phyloP scores from a whole-genome alignment of 2,329 filamentous ascomycete species.

The Endoconidiophora polonica region DNA sequence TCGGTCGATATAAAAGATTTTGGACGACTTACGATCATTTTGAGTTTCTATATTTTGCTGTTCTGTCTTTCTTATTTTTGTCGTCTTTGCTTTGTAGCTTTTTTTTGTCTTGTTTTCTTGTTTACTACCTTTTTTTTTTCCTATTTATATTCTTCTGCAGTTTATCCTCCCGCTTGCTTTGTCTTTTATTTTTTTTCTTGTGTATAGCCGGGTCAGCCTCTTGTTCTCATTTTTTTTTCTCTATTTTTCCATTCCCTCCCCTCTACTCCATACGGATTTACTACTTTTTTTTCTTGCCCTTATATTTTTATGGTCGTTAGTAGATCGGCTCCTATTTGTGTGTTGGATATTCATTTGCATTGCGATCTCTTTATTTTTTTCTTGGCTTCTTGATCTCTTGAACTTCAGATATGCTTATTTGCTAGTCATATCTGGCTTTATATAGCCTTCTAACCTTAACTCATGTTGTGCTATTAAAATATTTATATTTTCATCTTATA shows the following conservation, averaged over 20 bases:
- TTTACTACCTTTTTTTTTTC: not conserved
- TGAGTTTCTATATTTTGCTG: conserved; percentile 5
- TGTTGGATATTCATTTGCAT: conserved; percentile 6
- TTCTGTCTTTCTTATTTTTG: conserved; percentile 3
- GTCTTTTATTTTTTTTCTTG: not conserved
- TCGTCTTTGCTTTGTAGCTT: conserved; percentile 2
- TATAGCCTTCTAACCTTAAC: not conserved
- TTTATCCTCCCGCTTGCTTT: not conserved
- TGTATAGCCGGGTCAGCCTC: too few relatives aligned
- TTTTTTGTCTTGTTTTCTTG: not conserved
- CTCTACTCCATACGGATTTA: too few relatives aligned
- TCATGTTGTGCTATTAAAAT: not conserved
- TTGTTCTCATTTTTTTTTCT: not conserved
- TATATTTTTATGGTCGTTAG: not conserved
- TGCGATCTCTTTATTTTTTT: conserved; percentile 4
- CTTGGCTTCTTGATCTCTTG: not conserved
- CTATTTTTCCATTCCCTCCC: not conserved
- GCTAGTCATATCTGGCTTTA: not conserved
- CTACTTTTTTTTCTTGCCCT: not conserved
- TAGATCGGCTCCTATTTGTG: not conserved
- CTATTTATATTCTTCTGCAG: too few relatives aligned
- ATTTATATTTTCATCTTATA: not conserved
- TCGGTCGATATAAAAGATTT: conserved; percentile 8
- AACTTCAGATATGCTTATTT: not conserved
- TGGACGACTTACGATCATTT: conserved; percentile 10